Evolutionary conservation across 352 stramenopile genomes (phyloP).

Genomic region (Globisporangium recalcitrans): DNA sequence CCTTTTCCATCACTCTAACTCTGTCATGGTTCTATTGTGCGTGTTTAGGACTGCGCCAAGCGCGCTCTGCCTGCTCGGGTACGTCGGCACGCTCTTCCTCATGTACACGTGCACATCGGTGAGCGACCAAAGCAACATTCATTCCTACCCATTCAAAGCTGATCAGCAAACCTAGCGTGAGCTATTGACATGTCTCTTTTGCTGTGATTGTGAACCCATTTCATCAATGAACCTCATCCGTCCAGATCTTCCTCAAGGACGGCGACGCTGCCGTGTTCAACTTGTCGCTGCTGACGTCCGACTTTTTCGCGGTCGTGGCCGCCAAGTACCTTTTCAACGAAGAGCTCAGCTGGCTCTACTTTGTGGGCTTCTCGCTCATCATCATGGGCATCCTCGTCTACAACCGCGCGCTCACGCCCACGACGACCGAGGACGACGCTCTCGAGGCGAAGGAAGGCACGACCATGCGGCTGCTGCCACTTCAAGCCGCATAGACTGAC

Average conservation of each 20-base stretch:
- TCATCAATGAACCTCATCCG: not conserved
- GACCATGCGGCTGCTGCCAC: conserved; percentile 17
- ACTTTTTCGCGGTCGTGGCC: conserved; percentile 92
- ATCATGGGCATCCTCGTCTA: conserved; percentile 72
- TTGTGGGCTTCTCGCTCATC: conserved; percentile 81
- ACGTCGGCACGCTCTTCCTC: conserved; percentile 78
- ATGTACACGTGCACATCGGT: conserved; percentile 90
- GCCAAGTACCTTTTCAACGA: conserved; percentile 88
- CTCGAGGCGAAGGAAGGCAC: conserved; percentile 27
- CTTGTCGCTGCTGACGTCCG: conserved; percentile 93
- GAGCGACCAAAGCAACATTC: conserved; percentile 27
- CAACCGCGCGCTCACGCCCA: conserved; percentile 47
- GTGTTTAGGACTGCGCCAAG: conserved; percentile 43
- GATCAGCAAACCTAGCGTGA: not conserved
- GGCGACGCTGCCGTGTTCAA: conserved; percentile 95
- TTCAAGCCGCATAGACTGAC: not conserved
- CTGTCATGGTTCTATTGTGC: not conserved
- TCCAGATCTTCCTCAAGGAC: conserved; percentile 60
- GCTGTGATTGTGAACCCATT: conserved; percentile 1
- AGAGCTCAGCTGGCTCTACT: conserved; percentile 77
- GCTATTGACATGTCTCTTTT: not conserved
- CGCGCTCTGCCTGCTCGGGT: conserved; percentile 57
- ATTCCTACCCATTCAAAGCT: not conserved
- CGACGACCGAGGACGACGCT: conserved; percentile 30
- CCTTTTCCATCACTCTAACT: conserved; percentile 8